Conservation (phyloP, 371 early-diverging fungal species). For the Mortierella sp. region DNA sequence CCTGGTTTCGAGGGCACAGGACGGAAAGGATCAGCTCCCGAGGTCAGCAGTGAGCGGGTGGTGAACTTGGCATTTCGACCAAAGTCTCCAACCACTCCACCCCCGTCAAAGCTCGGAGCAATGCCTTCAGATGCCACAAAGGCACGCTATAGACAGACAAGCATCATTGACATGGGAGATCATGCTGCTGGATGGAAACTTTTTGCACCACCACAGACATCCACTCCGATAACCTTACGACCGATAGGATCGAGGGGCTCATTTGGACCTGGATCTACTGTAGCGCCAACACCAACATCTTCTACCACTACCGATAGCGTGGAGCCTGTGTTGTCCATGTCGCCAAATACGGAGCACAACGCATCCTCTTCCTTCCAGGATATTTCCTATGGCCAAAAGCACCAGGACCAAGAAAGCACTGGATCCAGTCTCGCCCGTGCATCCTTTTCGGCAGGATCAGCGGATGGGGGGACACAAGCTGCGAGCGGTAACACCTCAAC, state of each 20-base stretch:
- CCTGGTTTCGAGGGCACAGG: too few species aligned
- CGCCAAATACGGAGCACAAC: too few species aligned
- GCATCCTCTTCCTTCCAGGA: neutral
- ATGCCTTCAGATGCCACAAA: neutral
- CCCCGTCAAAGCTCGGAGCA: neutral
- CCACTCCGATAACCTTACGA: slow-evolving; percentile 7
- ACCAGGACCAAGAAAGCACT: too few species aligned
- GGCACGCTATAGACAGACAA: neutral
- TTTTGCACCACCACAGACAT: slow-evolving; percentile 19
- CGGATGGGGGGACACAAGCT: too few species aligned
- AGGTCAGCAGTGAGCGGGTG: too few species aligned
- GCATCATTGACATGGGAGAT: neutral
- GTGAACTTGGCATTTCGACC: too few species aligned
- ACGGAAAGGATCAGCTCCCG: too few species aligned
- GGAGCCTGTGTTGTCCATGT: too few species aligned
- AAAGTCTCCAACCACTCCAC: too few species aligned
- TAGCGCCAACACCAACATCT: slow-evolving; percentile 3
- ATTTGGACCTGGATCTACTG: neutral
- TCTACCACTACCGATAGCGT: neutral
- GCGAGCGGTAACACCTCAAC: neutral
- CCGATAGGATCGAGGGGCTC: slow-evolving; percentile 6
- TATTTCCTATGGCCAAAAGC: neutral
- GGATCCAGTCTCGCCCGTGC: too few species aligned
- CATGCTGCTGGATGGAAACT: slow-evolving; percentile 5
- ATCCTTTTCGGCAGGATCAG: too few species aligned